Evolutionary conservation across 306 rosid genomes (phyloP).

Genomic region (Canavalia ensiformis): DNA sequence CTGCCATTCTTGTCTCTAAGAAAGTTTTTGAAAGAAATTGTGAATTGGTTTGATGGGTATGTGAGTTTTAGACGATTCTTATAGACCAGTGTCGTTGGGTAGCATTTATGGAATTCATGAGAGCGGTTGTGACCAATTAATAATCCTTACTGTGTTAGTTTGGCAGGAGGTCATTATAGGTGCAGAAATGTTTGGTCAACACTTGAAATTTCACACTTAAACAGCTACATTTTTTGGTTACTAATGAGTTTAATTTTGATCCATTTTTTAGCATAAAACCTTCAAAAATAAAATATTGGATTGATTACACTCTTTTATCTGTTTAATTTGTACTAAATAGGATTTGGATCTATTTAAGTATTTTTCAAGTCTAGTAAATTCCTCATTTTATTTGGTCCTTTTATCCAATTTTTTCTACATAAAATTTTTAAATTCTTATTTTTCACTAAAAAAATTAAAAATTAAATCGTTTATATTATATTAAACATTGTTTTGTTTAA

Average conservation of each 20-base stretch:
- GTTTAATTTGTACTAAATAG: too few relatives aligned
- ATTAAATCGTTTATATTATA: too few relatives aligned
- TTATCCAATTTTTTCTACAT: too few relatives aligned
- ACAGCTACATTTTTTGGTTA: neutral
- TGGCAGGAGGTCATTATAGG: constrained; percentile 47
- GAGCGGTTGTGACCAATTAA: constrained; percentile 66
- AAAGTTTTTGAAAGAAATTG: neutral
- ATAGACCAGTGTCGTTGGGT: constrained; percentile 60
- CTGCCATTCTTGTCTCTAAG: constrained; percentile 52
- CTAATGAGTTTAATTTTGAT: neutral
- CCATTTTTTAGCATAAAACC: too few relatives aligned
- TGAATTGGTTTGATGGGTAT: constrained; percentile 33
- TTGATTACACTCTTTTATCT: too few relatives aligned
- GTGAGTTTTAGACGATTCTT: constrained; percentile 37
- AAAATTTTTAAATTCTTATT: too few relatives aligned
- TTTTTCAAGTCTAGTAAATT: too few relatives aligned
- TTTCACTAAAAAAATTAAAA: too few relatives aligned
- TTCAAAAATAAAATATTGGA: too few relatives aligned
- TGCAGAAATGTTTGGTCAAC: constrained; percentile 44
- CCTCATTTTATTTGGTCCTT: too few relatives aligned
- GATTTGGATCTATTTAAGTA: too few relatives aligned
- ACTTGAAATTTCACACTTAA: neutral
- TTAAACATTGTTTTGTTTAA: too few relatives aligned
- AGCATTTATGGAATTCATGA: constrained; percentile 63
- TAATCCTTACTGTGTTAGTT: constrained; percentile 37